Evolutionary conservation across 2,329 filamentous ascomycete genomes (phyloP), one percentile per base, ranked within the genome.

Genomic region (Zasmidium citrigriseum): DNA sequence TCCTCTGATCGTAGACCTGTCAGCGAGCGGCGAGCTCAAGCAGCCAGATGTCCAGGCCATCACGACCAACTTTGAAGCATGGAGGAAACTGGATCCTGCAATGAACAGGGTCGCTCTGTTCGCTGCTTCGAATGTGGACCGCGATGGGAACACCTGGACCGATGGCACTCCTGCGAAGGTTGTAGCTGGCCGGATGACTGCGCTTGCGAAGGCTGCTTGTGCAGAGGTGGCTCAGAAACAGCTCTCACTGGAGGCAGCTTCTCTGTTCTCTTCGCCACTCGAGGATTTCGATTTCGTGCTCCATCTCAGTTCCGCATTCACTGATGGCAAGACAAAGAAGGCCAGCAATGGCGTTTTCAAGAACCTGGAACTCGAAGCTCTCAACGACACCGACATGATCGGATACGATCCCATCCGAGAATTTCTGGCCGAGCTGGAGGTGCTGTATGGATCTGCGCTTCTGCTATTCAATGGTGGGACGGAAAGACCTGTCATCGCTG

Each of bases 261-360:
- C 78, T 1, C 80, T 98, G 9, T 98, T 98, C 76, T 79, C 83
- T n/a, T 81, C 89, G 2, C 85, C 88, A 0, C 79, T 91, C 4
- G 75, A 76, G 10, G 92, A 96, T 64, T 99, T 93, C 73, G 91
- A 98, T 72, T 88, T 98, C 63, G 77, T 93, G n/a, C 79, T 99
- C 55, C 84, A 88, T 69, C 78, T 98, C 20, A 83, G 85, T 47
- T 75, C 81, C 0, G 81, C 82, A 25, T 96, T 88, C 80, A 12
- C 21, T 4, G 18, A 23, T 21, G 27, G 41, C 21, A 52, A 47
- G 21, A 22, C 4, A n/a, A 70, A 66, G 34, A 68, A 68, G 54
- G 69, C 65, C 14, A 78, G 67, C 29, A 69, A 66, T 49, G 75
- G 80, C 0, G 81, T 82, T 25, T 97, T 88, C 80, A 96, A 96